These are phyloP conservation scores for Trichoderma atrobrunneum DNA, from an alignment of 2,329 filamentous ascomycete genomes.

Conservation along the genomic window DNA sequence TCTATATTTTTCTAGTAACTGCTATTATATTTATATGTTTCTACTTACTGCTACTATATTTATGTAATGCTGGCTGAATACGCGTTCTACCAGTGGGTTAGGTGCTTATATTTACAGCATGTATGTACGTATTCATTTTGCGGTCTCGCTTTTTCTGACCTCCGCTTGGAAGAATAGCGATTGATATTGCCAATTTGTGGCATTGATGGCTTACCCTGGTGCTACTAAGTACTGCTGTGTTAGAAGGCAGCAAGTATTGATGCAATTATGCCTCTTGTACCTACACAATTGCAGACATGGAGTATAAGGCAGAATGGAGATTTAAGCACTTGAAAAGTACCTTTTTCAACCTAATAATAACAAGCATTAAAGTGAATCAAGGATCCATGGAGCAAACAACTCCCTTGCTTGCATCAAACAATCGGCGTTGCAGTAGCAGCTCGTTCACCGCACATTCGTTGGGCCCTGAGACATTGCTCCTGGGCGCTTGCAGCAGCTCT, in stretches of 20 bases:
- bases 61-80: no score
- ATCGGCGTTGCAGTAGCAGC: neutral
- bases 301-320: neutral
- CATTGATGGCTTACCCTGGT: neutral
- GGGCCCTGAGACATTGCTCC: neutral
- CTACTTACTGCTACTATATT: no score
- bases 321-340: neutral
- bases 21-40: no score
- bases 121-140: no score
- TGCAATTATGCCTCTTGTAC: neutral
- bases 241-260: neutral
- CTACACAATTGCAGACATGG: neutral
- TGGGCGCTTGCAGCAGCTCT: neutral
- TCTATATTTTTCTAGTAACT: no score
- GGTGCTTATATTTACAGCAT: no score
- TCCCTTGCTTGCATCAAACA: neutral
- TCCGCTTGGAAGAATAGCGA: no score
- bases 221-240: neutral
- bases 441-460: slow-evolving; percentile 16
- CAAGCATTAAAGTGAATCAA: neutral
- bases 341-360: neutral
- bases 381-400: neutral
- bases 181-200: neutral
- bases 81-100: no score
- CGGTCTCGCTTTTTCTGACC: no score